Conservation (phyloP, 495 filamentous ascomycete species). For the Penicillium verhagenii region DNA sequence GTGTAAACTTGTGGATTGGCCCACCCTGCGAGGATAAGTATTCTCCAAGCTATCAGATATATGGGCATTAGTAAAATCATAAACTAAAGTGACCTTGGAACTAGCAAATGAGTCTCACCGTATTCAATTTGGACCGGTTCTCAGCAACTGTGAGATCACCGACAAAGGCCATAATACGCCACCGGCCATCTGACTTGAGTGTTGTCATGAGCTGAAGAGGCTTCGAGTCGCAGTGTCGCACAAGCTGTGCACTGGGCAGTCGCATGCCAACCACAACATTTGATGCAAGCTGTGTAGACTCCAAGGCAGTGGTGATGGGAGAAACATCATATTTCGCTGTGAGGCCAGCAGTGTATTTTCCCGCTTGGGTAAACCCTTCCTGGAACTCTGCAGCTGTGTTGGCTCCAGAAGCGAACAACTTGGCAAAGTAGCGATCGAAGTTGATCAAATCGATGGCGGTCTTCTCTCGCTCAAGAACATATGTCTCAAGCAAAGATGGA, state of each 20-base stretch:
- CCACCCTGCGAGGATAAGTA: slow-evolving; percentile 36
- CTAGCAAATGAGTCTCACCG: no score
- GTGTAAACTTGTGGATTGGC: slow-evolving; percentile 46
- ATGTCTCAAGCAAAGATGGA: slow-evolving; percentile 62
- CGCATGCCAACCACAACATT: slow-evolving; percentile 55
- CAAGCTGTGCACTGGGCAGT: slow-evolving; percentile 57
- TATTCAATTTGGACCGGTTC: slow-evolving; percentile 35
- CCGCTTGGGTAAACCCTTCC: slow-evolving; percentile 59
- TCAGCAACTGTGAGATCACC: slow-evolving; percentile 53
- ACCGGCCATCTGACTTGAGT: slow-evolving; percentile 59
- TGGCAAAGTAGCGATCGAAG: slow-evolving; percentile 67
- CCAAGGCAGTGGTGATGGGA: slow-evolving; percentile 36
- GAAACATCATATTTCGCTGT: slow-evolving; percentile 57
- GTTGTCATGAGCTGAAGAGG: slow-evolving; percentile 51
- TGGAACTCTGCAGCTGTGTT: slow-evolving; percentile 47
- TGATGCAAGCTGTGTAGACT: slow-evolving; percentile 35
- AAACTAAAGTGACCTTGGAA: no score
- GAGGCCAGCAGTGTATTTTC: slow-evolving; percentile 63
- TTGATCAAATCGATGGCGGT: slow-evolving; percentile 71
- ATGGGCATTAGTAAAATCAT: background rate
- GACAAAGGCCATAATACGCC: slow-evolving; percentile 53
- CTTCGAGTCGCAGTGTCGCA: slow-evolving; percentile 58
- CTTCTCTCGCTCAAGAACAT: slow-evolving; percentile 64
- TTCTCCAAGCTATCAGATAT: slow-evolving; percentile 30
- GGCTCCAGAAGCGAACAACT: slow-evolving; percentile 53